A percentile compares a stretch with the other conserved stretches of the same genome.
phyloP scores from a whole-genome alignment of 75 land plant species.

The Selaginella tamariscina region DNA sequence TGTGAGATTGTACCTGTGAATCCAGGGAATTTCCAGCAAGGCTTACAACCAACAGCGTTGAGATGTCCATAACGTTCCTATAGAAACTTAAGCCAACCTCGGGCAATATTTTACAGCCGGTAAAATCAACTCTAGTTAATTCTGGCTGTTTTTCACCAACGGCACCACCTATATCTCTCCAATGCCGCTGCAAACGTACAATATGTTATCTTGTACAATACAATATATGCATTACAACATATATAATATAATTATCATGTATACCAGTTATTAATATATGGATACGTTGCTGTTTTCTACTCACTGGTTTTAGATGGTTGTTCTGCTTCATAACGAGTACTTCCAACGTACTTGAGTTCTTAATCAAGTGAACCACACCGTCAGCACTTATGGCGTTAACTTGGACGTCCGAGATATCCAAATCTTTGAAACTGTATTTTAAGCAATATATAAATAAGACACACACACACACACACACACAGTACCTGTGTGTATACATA shows the following conservation, averaged over 20 bases:
- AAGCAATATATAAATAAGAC: neutral
- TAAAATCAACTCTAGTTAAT: neutral
- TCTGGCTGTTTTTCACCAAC: neutral
- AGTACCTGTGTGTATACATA: neutral
- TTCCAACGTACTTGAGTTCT: neutral
- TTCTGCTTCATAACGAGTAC: neutral
- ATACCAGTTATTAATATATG: no score
- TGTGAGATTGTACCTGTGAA: neutral
- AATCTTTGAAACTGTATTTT: neutral
- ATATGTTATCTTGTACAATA: neutral
- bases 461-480: neutral
- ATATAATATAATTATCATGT: no score
- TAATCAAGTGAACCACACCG: neutral
- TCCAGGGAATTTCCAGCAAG: neutral
- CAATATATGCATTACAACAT: neutral
- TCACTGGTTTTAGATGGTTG: neutral
- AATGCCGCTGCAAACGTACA: neutral
- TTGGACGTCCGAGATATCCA: neutral
- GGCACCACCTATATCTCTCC: neutral
- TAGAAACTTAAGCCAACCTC: neutral
- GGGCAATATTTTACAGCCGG: conserved; percentile 1
- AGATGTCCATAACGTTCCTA: neutral
- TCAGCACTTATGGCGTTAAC: neutral
- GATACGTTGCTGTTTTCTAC: no score
- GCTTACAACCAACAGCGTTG: neutral